These are phyloP conservation scores for Rostrohypoxylon terebratum DNA, from an alignment of 495 filamentous ascomycete genomes.

Conservation along the genomic window DNA sequence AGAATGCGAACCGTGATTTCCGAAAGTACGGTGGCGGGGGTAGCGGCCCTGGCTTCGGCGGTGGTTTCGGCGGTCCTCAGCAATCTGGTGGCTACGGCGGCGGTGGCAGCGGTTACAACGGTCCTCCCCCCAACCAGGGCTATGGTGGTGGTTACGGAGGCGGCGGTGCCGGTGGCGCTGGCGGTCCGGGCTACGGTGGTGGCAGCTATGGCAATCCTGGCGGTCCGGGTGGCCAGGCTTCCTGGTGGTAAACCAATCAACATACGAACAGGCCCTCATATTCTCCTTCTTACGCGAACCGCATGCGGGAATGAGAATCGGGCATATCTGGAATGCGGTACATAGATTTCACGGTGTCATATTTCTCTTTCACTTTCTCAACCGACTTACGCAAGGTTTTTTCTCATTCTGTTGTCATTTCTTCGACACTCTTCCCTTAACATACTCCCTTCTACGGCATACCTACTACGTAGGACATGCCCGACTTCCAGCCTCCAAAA, in stretches of 20 bases:
- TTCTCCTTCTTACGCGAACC: constrained; percentile 30
- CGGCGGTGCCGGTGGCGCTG: constrained; percentile 53
- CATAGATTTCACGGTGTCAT: constrained; percentile 47
- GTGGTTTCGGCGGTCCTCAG: constrained; percentile 62
- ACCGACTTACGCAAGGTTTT: constrained; percentile 44
- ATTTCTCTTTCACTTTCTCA: constrained; percentile 38
- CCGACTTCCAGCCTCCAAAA: constrained; percentile 53
- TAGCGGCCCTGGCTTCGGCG: constrained; percentile 50
- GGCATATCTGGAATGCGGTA: constrained; percentile 40
- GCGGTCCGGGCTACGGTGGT: constrained; percentile 55
- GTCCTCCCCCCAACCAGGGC: constrained; percentile 65
- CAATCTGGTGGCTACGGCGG: constrained; percentile 56
- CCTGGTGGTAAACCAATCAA: constrained; percentile 86
- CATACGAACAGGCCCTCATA: constrained; percentile 18
- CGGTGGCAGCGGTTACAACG: constrained; percentile 63
- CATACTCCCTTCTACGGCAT: constrained; percentile 57
- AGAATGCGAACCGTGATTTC: constrained; percentile 84
- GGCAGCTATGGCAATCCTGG: constrained; percentile 87
- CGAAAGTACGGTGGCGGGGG: constrained; percentile 75
- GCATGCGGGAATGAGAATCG: constrained; percentile 23
- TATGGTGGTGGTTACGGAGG: constrained; percentile 61
- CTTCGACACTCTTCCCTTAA: constrained; percentile 45
- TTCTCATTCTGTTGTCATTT: constrained; percentile 51
- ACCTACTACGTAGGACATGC: constrained; percentile 42
- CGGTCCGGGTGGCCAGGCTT: constrained; percentile 82